Conservation (phyloP, 2,329 filamentous ascomycete species). For the Ascochyta rabiei region DNA sequence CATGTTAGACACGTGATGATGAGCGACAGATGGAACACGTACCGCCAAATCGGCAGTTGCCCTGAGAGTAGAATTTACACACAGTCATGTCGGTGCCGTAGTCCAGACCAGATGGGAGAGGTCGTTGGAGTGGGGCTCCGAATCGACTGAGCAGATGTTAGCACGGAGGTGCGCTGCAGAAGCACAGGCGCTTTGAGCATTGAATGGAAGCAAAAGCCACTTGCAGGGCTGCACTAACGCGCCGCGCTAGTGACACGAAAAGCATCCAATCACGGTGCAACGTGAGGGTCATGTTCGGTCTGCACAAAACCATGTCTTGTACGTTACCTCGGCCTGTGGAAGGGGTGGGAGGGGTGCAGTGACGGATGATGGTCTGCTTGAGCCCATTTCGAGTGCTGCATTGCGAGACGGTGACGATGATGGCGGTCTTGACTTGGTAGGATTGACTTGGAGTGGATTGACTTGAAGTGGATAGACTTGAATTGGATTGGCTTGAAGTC, state of each 20-base stretch:
- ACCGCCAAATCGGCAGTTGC: constrained; percentile 70
- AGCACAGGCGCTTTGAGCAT: not conserved
- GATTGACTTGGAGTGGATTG: too few relatives aligned
- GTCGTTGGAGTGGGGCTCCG: not conserved
- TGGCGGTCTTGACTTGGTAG: constrained; percentile 9
- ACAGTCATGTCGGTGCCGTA: constrained; percentile 48
- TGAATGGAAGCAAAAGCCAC: constrained; percentile 8
- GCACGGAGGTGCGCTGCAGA: constrained; percentile 12
- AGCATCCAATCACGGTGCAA: constrained; percentile 4
- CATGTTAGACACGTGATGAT: constrained; percentile 16
- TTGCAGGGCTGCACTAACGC: constrained; percentile 19
- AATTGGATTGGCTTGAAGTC: too few relatives aligned
- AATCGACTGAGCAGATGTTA: constrained; percentile 23
- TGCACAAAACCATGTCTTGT: constrained; percentile 14
- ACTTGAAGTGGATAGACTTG: too few relatives aligned
- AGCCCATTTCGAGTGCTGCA: constrained; percentile 29
- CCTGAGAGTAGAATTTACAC: constrained; percentile 70
- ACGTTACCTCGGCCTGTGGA: constrained; percentile 29
- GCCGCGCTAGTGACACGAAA: constrained; percentile 27
- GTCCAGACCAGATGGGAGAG: not conserved
- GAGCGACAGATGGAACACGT: constrained; percentile 28
- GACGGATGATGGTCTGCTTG: constrained; percentile 3
- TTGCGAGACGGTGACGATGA: constrained; percentile 2
- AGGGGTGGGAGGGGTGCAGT: constrained; percentile 1
- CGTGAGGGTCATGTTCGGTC: constrained; percentile 7